A percentile compares a stretch with the other conserved stretches of the same genome.
Conservation (phyloP, 495 filamentous ascomycete species). For the Daldinia loculata region DNA sequence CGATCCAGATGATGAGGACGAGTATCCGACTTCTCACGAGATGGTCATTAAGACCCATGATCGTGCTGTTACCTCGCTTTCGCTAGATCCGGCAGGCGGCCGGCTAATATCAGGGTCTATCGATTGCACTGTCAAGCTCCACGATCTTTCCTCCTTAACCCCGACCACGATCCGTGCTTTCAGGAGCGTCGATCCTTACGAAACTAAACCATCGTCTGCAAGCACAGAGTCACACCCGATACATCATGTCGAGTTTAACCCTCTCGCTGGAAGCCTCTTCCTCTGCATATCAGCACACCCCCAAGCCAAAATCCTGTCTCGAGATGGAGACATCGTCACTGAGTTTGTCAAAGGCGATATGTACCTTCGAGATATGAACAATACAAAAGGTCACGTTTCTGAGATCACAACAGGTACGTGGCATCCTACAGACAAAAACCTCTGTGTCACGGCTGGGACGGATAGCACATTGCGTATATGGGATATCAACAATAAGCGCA, state of each 20-base stretch:
- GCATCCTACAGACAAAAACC: slow-evolving; percentile 82
- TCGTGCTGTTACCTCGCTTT: slow-evolving; percentile 81
- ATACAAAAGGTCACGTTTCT: slow-evolving; percentile 94
- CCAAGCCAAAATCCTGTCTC: slow-evolving; percentile 86
- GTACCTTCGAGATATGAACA: slow-evolving; percentile 95
- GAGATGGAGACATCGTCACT: slow-evolving; percentile 83
- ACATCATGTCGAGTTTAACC: slow-evolving; percentile 86
- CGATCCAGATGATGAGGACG: slow-evolving; percentile 79
- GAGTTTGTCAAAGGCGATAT: slow-evolving; percentile 98
- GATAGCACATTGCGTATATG: slow-evolving; percentile 96
- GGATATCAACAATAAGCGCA: slow-evolving; percentile 88
- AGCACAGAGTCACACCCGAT: slow-evolving; percentile 86
- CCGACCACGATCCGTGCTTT: slow-evolving; percentile 92
- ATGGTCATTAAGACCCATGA: slow-evolving; percentile 92
- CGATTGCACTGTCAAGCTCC: slow-evolving; percentile 89
- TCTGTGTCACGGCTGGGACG: slow-evolving; percentile 88
- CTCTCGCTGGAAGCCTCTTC: slow-evolving; percentile 78
- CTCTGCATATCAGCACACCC: slow-evolving; percentile 86
- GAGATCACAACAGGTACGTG: slow-evolving; percentile 88
- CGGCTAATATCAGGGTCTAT: slow-evolving; percentile 88
- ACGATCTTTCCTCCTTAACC: slow-evolving; percentile 96
- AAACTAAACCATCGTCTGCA: slow-evolving; percentile 71
- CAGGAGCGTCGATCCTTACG: slow-evolving; percentile 87
- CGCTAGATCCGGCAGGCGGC: slow-evolving; percentile 84
- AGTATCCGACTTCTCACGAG: slow-evolving; percentile 93